Base-by-base conservation (phyloP, 495 filamentous ascomycete species). In the Tricharina praecox region DNA sequence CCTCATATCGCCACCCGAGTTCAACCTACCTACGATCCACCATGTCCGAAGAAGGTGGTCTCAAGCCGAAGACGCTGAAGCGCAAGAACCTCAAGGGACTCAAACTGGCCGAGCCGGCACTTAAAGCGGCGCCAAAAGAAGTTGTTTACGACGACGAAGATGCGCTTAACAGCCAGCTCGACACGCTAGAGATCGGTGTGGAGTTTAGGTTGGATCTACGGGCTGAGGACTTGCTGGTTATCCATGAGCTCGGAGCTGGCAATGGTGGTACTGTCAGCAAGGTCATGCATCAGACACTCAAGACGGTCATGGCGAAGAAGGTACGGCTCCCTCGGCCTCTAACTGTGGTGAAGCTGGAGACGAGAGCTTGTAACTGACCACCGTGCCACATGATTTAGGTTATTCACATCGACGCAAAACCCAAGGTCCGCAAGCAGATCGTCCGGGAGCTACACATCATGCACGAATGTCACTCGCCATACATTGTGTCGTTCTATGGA, bases 191-290 rank as follows among this genome's bases (percentile, higher is more conserved):
- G 66, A 95, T 97, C 58, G 90, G 90, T 2, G 79, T 96, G 42
- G 90, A 97, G 66, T 95, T 94, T 67, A 84, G 84, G 56, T 67
- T 96, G 26, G 87, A 97, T 63, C 67, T 95, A 53, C 78, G 82
- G 49, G 85, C 81, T 40, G 92, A 96, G 60, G 92, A 97, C 64
- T 63, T 97, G 47, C 76, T 94, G 51, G 76, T 93, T 24, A 67
- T 96, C 58, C 93, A 93, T 67, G 90, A 97, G 60, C 75, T 97
- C 10, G 90, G 90, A 43, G 81, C 85, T 36, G 90, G 90, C 38
- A 97, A 96, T 75, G 90, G 90, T 47, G 90, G 90, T 11, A 93
- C 92, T 0, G 90, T 97, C 40, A 93, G 86, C 66, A 97, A 96
- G 67, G 92, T 96, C 50, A 79, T 81, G 70, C 90, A 97, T 68